Base-by-base conservation (phyloP, 1,139 yeast species). In the Arxiozyma bovina region DNA sequence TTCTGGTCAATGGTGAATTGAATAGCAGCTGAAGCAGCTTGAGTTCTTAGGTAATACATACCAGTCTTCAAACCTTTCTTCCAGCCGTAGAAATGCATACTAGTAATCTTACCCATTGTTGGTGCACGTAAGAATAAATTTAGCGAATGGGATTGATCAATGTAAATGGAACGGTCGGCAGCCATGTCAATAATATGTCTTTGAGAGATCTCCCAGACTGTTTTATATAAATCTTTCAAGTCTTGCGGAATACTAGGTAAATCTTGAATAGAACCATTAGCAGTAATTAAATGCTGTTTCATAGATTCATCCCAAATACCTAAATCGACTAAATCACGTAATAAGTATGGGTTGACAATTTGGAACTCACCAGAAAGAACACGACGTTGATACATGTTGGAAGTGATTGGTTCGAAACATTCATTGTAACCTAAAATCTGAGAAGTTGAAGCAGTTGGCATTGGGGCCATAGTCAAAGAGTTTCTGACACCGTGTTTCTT, bases 41-140 rank as follows among this genome's bases (percentile, higher is more conserved):
- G 93, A 4, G 98, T 91, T 70, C 99, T 81, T 68, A 93, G 75
- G 71, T 93, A 93, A 75, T 93, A 93, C 96, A 93, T 91, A 53
- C 99, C 99, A 1, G 99, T 93, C 77, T 93, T 93, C 68, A 93
- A 79, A 41, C 99, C 99, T 76, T 85, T 87, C 73, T 85, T 85
- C 99, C 99, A 93, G 42, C 96, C 96, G 71, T 93, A 88, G 74
- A 93, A 93, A 72, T 93, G 99, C 94, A 91, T 91, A 63, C 93
- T 82, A 15, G 98, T 91, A 58, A 90, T 77, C 71, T 90, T 90
- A 56, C 95, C 94, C 83, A 87, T 83, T 0, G 96, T 86, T 40
- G 96, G 96, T 55, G 82, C 80, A 68, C 79, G 81, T 71, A 90
- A 76, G 73, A 86, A 85, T 61, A 91, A 81, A 70, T 90, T 90